Conservation (phyloP, 192 early-diverging fungal species). For the Helicostylum pulchrum region DNA sequence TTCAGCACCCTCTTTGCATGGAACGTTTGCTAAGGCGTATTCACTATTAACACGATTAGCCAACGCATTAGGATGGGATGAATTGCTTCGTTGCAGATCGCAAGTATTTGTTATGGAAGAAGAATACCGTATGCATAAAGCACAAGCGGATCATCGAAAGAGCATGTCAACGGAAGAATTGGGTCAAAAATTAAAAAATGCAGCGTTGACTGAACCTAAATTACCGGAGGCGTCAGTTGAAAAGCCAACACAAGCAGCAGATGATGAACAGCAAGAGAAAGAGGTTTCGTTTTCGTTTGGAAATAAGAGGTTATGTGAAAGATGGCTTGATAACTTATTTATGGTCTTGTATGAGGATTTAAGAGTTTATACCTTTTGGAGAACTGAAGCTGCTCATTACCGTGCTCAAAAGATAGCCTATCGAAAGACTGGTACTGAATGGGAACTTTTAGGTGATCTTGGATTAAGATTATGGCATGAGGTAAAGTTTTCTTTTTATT, state of each 20-base stretch:
- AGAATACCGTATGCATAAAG: conserved; percentile 81
- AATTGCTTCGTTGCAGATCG: conserved; percentile 81
- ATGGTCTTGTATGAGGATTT: conserved; percentile 98
- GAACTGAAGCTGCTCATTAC: conserved; percentile 83
- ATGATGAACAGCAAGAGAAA: conserved; percentile 31
- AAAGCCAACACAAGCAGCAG: conserved; percentile 33
- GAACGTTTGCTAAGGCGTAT: conserved; percentile 93
- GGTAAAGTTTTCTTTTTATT: conserved; percentile 38
- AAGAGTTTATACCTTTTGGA: conserved; percentile 90
- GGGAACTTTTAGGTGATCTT: conserved; percentile 96
- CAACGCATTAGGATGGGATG: conserved; percentile 92
- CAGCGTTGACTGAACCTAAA: background rate
- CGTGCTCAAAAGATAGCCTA: conserved; percentile 70
- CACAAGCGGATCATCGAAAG: conserved; percentile 66
- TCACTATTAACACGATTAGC: conserved; percentile 76
- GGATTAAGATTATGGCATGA: conserved; percentile 81
- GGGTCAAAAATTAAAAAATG: conserved; percentile 3
- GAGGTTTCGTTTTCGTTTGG: conserved; percentile 69
- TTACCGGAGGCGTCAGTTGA: conserved; percentile 9
- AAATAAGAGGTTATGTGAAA: conserved; percentile 97
- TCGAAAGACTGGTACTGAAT: conserved; percentile 94
- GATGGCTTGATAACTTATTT: conserved; percentile 99
- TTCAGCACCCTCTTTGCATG: conserved; percentile 84
- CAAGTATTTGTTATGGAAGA: conserved; percentile 99
- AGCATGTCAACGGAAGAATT: conserved; percentile 31